Percentiles rank a stretch among this genome's conserved stretches.
Conservation (phyloP, 352 stramenopile genomes). For the Globisporangium lucens region DNA sequence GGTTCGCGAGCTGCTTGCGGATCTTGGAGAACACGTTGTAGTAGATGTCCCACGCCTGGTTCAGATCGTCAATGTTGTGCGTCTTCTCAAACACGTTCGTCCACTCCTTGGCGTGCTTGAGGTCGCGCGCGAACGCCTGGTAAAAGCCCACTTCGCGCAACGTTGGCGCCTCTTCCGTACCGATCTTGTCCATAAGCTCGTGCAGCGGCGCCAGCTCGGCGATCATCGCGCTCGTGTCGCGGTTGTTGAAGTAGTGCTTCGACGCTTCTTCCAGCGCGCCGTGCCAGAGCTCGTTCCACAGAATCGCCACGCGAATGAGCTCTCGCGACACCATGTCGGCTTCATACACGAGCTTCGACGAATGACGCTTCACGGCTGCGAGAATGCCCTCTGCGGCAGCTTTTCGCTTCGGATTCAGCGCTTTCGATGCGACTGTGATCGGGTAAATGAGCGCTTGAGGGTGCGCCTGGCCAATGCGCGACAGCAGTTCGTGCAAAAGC, state of each 20-base stretch:
- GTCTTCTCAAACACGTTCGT: constrained; percentile 77
- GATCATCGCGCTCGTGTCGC: constrained; percentile 96
- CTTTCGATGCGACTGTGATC: constrained; percentile 97
- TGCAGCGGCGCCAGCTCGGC: constrained; percentile 95
- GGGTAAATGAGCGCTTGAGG: constrained; percentile 99
- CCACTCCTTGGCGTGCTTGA: constrained; percentile 86
- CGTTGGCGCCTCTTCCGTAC: constrained; percentile 73
- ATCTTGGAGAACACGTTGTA: constrained; percentile 97
- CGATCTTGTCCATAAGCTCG: constrained; percentile 79
- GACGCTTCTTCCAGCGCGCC: constrained; percentile 97
- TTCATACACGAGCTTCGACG: constrained; percentile 96
- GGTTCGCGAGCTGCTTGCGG: constrained; percentile 90
- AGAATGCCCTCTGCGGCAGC: constrained; percentile 94
- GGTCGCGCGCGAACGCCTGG: constrained; percentile 92
- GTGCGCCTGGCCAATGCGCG: constrained; percentile 92
- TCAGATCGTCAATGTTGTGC: constrained; percentile 78
- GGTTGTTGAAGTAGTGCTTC: constrained; percentile 97
- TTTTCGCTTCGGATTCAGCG: constrained; percentile 88
- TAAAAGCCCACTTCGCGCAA: constrained; percentile 83
- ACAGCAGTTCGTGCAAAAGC: constrained; percentile 84
- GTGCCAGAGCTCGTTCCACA: constrained; percentile 99
- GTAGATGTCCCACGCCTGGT: constrained; percentile 98
- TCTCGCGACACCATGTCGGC: constrained; percentile 95
- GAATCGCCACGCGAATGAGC: constrained; percentile 98
- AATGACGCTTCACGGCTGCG: constrained; percentile 93